Base-by-base conservation (phyloP, 2,329 filamentous ascomycete genomes). In the Aspergillus sp. region DNA sequence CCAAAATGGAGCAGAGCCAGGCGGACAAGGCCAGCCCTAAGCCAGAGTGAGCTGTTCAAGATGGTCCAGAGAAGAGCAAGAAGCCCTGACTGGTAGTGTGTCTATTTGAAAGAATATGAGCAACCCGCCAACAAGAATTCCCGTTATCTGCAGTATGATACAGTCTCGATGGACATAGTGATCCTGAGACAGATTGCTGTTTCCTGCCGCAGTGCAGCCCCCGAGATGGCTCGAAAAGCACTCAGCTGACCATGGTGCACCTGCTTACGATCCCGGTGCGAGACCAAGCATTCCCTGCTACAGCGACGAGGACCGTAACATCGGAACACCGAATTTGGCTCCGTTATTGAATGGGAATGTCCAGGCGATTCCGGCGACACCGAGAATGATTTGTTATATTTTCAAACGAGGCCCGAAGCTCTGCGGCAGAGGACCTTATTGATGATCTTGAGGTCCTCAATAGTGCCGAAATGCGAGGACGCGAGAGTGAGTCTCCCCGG, bases 1-100 rank as follows among this genome's bases (percentile, higher is more conserved):
- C 48, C 59, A 43, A 60, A 51, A 30, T 69, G 65, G 66, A 57
- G 43, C 7, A 54, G 58, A 4, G 60, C 57, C 6, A 59, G 61
- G 32, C 57, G 56, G 19, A 57, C 52, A 10, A 49, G 47, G 28
- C 66, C 68, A 58, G 48, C 60, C 34, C 51, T 64, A n/a, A 54
- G 48, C 5, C 66, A 69, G 46, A 45, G 51, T 2, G 61, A 65
- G 19, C 56, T 67, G 29, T 43, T 49, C 35, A 57, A 59, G 19
- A 51, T 64, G 41, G 59, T 65, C 10, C 57, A 61, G 39, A 64
- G 57, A 35, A 56, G 56, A 41, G 57, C 58, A 27, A 63, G 58
- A 62, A 30, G 41, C 47, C 6, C 49, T 61, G 1, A 52, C 57
- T 19, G 19, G 19, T 19, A 19, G 19, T 19, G 19, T 19, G 19